A percentile compares a stretch with the other conserved stretches of the same genome.
These are phyloP conservation scores for Kwoniella sp. DNA, from an alignment of 768 basidiomycete genomes.

Conservation along the genomic window DNA sequence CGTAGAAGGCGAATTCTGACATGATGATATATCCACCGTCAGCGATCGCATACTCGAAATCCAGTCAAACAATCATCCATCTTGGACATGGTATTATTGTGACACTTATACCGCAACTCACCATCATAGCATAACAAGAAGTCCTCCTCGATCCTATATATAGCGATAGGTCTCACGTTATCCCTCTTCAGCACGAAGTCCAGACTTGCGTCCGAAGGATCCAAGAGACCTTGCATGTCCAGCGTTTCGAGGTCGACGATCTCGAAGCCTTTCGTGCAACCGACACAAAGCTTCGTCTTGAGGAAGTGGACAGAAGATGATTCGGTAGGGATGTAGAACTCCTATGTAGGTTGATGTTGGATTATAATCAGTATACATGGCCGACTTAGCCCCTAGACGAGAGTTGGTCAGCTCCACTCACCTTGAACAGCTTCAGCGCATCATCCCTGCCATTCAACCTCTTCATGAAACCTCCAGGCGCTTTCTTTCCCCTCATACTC, in stretches of 20 bases:
- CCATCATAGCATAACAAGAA: constrained; percentile 98
- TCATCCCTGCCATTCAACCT: constrained; percentile 93
- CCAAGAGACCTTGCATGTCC: constrained; percentile 93
- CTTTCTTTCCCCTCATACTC: constrained; percentile 62
- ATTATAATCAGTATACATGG: no score
- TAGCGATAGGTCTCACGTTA: constrained; percentile 88
- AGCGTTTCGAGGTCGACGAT: constrained; percentile 96
- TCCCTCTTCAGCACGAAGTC: constrained; percentile 92
- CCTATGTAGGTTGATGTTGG: constrained; percentile 63
- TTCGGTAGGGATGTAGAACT: constrained; percentile 98
- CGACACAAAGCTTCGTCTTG: constrained; percentile 95
- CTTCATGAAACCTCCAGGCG: constrained; percentile 74
- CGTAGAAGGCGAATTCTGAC: constrained; percentile 96
- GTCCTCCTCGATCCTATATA: constrained; percentile 94
- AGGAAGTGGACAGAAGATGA: constrained; percentile 95
- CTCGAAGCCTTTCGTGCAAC: constrained; percentile 95
- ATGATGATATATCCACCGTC: background rate
- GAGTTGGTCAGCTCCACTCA: constrained; percentile 48
- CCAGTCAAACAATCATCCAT: no score
- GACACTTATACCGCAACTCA: no score
- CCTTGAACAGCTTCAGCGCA: constrained; percentile 87
- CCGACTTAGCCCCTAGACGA: constrained; percentile 24
- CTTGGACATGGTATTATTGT: no score
- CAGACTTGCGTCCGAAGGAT: constrained; percentile 84
- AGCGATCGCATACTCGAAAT: background rate